Evolutionary conservation across 23 red algal species (phyloP), one percentile per base, ranked within the genome.

Genomic region (Chondrus crispus): DNA sequence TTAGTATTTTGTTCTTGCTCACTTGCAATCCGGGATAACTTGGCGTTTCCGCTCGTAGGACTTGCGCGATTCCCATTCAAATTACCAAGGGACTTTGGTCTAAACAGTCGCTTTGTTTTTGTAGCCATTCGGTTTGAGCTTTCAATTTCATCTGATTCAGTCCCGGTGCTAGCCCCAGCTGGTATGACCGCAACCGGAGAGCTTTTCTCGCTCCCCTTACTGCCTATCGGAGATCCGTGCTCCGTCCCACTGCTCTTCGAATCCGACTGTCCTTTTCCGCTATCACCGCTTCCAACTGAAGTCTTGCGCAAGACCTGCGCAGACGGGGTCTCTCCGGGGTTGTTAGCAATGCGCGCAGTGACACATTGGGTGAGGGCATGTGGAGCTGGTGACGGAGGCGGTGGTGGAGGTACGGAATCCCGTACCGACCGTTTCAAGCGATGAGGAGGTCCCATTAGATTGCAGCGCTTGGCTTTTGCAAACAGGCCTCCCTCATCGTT

Each of bases 271-370:
- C 9, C 18, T 19, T 32, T 32, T 0, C 9, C 7, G 18, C 5
- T 1, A 0, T 66, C 60, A 66, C 7, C 60, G 8, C 18, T 32
- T 32, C 26, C 0, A 22, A n/a, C 60, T 32, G 7, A 8, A n/a
- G n/a, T n/a, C 8, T 73, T 66, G 19, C 33, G 71, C 20, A 87
- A 28, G 36, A 87, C 32, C 24, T 71, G 42, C 62, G 84, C 74
- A 4, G 57, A 42, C 63, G 84, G 84, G 35, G 84, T 73, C 29
- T 87, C 84, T 8, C 84, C 84, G 20, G 62, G 48, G 26, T 87
- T 46, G 35, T 87, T 87, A 0, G 84, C 84, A 2, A 66, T 66
- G 32, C 24, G 62, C 40, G 84, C 84, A 4, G 84, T 66, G n/a
- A 48, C 84, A 66, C 84, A 87, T 66, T 66, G 26, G 9, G 60